Evolutionary conservation across 108 stramenopile species (phyloP), one percentile per base, ranked within the genome.

Genomic region (Discostella stelligeroides): DNA sequence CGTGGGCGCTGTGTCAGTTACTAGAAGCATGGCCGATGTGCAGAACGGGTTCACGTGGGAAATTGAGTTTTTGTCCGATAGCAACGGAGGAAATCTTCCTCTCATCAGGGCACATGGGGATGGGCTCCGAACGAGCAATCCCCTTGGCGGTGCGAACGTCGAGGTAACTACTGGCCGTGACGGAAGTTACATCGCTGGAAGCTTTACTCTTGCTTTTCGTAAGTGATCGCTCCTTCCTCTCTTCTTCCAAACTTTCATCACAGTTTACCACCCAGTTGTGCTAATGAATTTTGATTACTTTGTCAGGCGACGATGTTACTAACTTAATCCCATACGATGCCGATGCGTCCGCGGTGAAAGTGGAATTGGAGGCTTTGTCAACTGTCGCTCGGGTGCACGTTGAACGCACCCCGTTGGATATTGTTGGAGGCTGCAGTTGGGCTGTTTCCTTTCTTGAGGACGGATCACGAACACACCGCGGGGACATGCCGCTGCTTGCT

Each of bases 391-490:
- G 47, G 5, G 51, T 74, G 21, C 68, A 82, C 43, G 75, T 81
- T 2, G 61, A 75, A 21, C 82, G 61, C 55, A 80, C 54, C 25
- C 54, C 43, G 43, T 83, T 60, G 30, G 68, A 80, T 37, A 69
- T 63, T 42, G 71, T 79, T 41, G 75, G 79, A 12, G 91, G 91
- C 18, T 88, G 80, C 72, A 92, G 76, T 45, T 91, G 88, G 93
- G 85, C 82, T 10, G 77, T 84, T 42, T 60, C 79, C 0, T 91
- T 91, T 66, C 57, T 85, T 14, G 80, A 73, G 48, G 85, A 85
- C 38, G 72, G 58, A 29, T 38, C 51, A 2, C 45, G 75, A 28
- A 43, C 62, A 39, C 64, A 74, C 50, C 74, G 76, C 34, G 87
- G 87, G 21, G 82, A 88, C 56, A 72, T 88, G 55, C 66, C 70